Evolutionary conservation across 1,284 basidiomycete species (phyloP), one percentile per base, ranked within the genome.

Genomic region (Anthracocystis panici-leucophaei): DNA sequence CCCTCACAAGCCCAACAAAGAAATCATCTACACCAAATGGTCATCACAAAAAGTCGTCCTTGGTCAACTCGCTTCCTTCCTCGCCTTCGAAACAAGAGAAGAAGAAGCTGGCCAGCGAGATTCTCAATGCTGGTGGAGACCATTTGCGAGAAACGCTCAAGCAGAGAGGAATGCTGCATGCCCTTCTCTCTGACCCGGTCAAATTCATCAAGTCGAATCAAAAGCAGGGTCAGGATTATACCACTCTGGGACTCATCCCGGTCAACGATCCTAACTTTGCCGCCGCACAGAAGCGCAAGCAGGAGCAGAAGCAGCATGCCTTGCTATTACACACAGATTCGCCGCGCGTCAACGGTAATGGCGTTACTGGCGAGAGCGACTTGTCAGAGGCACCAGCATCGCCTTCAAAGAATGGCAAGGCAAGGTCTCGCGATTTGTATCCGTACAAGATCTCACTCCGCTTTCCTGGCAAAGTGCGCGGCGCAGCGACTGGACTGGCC

Each of bases 401-500:
- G 20, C 53, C 65, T 8, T 45, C 58, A 2, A 67, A 69, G 35
- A 59, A 65, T 23, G 60, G 58, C 48, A 70, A 76, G 57, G 48
- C 54, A 6, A 33, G 54, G 51, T 45, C 57, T 2, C 59, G 57
- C 6, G 77, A 75, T 38, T 57, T 79, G 11, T 79, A 68, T n/a
- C 70, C 74, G 7, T 58, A 67, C 54, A 76, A 69, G 45, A 55
- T 82, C 51, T 70, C 73, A 29, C 59, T 77, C 9, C 67, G 67
- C 20, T 77, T 78, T 18, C 79, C 80, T 1, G 68, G 70, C 31
- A 65, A 69, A 33, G 58, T 77, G 35, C 64, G 68, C n/a, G 7
- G 33, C 7, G 57, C 46, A 11, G 77, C 68, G 0, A 38, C 75
- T 3, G 96, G 96, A 0, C 87, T 99, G 40, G 88, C 90, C 81